Percentiles rank a stretch among this genome's conserved stretches.
These are phyloP conservation scores for Helianthus tuberosus DNA, from an alignment of 129 eudicot genomes.

Conservation along the genomic window DNA sequence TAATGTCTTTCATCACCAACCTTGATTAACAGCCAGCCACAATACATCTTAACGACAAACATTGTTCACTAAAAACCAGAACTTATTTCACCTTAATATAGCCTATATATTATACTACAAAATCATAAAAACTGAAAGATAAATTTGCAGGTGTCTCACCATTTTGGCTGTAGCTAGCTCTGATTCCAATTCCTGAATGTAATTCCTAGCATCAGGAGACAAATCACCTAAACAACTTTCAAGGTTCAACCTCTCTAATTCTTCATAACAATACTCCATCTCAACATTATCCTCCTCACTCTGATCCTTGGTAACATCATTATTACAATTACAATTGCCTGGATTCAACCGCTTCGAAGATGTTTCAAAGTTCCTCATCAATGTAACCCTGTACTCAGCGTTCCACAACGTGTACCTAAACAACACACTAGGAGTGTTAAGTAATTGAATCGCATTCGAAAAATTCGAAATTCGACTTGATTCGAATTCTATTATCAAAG, in stretches of 20 bases:
- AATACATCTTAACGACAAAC: not conserved
- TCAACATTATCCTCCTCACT: constrained; percentile 20
- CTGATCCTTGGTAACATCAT: constrained; percentile 35
- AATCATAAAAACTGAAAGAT: not conserved
- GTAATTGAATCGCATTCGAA: not conserved
- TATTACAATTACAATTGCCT: constrained; percentile 27
- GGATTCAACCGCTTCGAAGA: constrained; percentile 23
- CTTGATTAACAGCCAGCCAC: no score
- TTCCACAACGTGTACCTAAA: constrained; percentile 78
- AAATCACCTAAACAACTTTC: constrained; percentile 45
- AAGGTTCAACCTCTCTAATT: constrained; percentile 29
- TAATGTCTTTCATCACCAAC: no score
- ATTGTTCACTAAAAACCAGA: not conserved
- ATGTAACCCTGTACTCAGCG: constrained; percentile 64
- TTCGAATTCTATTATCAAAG: no score
- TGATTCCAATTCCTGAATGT: constrained; percentile 62
- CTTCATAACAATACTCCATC: constrained; percentile 23
- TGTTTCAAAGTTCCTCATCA: constrained; percentile 70
- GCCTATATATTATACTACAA: not conserved
- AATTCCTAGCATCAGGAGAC: constrained; percentile 56
- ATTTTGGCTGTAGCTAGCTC: constrained; percentile 53
- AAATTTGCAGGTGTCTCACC: constrained; percentile 36
- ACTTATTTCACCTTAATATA: not conserved
- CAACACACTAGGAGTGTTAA: not conserved
- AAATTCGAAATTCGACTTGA: no score